phyloP scores from a whole-genome alignment of 1,284 basidiomycete genomes.

The Polyporus tsugae region DNA sequence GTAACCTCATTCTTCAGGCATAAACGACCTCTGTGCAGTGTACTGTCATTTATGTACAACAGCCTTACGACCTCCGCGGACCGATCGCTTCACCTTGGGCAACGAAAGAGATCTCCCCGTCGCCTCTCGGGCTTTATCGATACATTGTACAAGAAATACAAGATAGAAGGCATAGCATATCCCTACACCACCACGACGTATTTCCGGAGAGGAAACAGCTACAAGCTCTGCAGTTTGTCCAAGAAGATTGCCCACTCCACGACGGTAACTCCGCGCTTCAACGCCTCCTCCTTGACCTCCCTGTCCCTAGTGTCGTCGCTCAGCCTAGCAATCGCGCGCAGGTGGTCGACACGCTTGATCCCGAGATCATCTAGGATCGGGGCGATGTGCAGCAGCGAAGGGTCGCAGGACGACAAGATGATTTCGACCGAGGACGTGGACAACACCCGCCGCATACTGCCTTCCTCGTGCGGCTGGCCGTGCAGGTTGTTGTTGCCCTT shows the following conservation, averaged over 20 bases:
- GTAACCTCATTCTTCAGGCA: not conserved
- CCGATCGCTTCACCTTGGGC: not conserved
- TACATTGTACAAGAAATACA: constrained; percentile 6
- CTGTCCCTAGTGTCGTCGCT: constrained; percentile 69
- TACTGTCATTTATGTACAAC: not conserved
- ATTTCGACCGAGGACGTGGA: constrained; percentile 54
- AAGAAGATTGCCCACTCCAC: constrained; percentile 82
- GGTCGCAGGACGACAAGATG: constrained; percentile 63
- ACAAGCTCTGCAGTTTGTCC: constrained; percentile 54
- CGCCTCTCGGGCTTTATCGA: not conserved
- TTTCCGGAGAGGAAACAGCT: not conserved
- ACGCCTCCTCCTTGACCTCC: constrained; percentile 71
- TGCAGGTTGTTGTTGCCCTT: constrained; percentile 14
- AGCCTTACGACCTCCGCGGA: not conserved
- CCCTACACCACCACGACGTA: not conserved
- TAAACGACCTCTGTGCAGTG: not conserved
- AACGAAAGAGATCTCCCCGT: not conserved
- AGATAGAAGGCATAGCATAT: not conserved
- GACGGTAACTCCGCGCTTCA: constrained; percentile 69
- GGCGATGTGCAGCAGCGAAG: constrained; percentile 64
- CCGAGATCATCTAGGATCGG: constrained; percentile 64
- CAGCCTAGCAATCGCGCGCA: constrained; percentile 64
- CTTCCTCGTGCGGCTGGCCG: constrained; percentile 12
- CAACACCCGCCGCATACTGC: constrained; percentile 35
- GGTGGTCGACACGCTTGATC: constrained; percentile 63